Conservation (phyloP, 2,329 filamentous ascomycete genomes). For the Chaetomium sp. region DNA sequence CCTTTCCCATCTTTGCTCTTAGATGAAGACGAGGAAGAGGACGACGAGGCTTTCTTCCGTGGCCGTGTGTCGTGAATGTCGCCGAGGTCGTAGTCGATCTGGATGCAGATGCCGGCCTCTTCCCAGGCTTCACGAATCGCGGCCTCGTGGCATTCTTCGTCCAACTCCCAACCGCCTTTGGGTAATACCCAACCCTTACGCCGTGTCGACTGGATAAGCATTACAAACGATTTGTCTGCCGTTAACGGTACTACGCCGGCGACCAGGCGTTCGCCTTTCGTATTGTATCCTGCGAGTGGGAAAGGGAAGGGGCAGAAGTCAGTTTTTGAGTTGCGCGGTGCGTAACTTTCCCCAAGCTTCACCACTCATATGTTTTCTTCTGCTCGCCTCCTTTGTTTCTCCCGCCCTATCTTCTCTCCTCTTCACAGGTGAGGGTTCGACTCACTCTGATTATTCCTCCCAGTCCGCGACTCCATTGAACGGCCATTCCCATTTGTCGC, state of each 20-base stretch:
- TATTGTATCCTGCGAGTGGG: slow-evolving; percentile 68
- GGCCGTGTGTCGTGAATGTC: slow-evolving; percentile 78
- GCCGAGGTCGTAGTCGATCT: slow-evolving; percentile 78
- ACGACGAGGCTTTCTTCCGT: slow-evolving; percentile 55
- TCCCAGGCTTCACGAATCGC: slow-evolving; percentile 94
- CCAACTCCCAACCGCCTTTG: slow-evolving; percentile 95
- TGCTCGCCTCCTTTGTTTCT: neutral
- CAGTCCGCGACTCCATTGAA: slow-evolving; percentile 67
- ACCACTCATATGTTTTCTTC: neutral
- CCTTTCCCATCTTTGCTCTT: slow-evolving; percentile 7
- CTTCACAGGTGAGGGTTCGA: slow-evolving; percentile 26
- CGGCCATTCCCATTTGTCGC: slow-evolving; percentile 34
- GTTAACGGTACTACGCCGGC: slow-evolving; percentile 90
- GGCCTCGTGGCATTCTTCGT: slow-evolving; percentile 80
- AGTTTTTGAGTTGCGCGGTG: slow-evolving; percentile 31
- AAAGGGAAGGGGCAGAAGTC: slow-evolving; percentile 29
- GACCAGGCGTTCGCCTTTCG: slow-evolving; percentile 88
- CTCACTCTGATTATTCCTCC: slow-evolving; percentile 76
- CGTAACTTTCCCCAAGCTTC: slow-evolving; percentile 4
- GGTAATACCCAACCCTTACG: slow-evolving; percentile 93
- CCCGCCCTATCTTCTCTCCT: no score
- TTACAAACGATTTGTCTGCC: slow-evolving; percentile 75
- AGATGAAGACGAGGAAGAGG: slow-evolving; percentile 21
- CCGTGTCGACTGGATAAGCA: slow-evolving; percentile 88
- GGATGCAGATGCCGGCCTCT: slow-evolving; percentile 86